Conservation (phyloP, 2,329 filamentous ascomycete genomes). For the Phaeosphaeriaceae sp. region DNA sequence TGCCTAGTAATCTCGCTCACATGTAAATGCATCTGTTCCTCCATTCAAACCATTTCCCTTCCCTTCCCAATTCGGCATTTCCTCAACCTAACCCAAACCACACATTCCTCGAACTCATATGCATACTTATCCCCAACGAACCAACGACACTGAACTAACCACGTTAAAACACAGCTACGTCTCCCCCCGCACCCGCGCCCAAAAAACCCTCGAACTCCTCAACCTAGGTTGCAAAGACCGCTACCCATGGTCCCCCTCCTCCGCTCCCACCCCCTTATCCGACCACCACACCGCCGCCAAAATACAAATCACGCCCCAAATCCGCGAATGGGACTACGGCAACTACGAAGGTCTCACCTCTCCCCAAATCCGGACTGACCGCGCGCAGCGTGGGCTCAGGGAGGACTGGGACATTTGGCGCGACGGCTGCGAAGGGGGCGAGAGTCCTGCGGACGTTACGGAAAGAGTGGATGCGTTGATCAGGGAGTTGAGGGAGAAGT, state of each 20-base stretch:
- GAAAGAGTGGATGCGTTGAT: conserved; percentile 78
- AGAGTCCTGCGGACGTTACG: conserved; percentile 78
- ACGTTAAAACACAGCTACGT: conserved; percentile 66
- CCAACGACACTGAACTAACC: no score
- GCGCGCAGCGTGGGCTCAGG: conserved; percentile 59
- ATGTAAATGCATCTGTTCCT: conserved; percentile 62
- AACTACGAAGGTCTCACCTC: conserved; percentile 66
- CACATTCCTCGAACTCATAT: background rate
- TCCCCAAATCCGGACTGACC: conserved; percentile 57
- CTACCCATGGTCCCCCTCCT: conserved; percentile 69
- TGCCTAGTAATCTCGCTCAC: conserved; percentile 79
- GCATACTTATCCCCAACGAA: background rate
- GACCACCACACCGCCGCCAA: conserved; percentile 44
- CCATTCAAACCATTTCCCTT: background rate
- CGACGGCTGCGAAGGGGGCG: conserved; percentile 83
- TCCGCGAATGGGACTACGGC: conserved; percentile 70
- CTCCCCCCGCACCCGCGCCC: conserved; percentile 82
- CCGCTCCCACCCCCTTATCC: conserved; percentile 6
- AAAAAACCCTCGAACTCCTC: conserved; percentile 88
- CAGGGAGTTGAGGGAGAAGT: conserved; percentile 68
- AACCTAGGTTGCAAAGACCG: conserved; percentile 72
- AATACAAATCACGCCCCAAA: conserved; percentile 58
- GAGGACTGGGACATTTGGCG: conserved; percentile 83
- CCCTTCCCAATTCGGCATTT: no score
- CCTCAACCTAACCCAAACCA: no score